Percentiles rank a stretch among this genome's conserved stretches.
Evolutionary conservation across 495 filamentous ascomycete species (phyloP).

Genomic region (Cercophora newfieldiana): DNA sequence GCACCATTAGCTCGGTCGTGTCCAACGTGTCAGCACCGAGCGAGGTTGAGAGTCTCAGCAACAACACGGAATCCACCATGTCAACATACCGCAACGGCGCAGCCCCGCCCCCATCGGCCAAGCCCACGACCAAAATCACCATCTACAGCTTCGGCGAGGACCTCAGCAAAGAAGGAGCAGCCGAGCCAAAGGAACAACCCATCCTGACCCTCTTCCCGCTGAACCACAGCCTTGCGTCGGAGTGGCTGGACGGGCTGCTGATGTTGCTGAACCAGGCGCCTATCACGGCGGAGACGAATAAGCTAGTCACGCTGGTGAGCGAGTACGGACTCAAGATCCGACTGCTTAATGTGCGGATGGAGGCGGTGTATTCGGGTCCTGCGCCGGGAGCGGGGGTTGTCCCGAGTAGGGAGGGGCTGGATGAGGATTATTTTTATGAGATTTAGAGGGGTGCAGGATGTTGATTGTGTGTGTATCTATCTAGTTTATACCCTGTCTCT

Average conservation of each 20-base stretch:
- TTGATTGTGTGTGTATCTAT: background rate
- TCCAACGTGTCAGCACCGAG: slow-evolving; percentile 76
- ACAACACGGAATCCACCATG: slow-evolving; percentile 28
- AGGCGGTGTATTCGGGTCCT: slow-evolving; percentile 63
- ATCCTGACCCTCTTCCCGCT: slow-evolving; percentile 81
- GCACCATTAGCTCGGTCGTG: slow-evolving; percentile 86
- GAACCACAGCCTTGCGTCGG: slow-evolving; percentile 80
- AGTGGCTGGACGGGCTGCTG: slow-evolving; percentile 94
- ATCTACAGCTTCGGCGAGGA: slow-evolving; percentile 70
- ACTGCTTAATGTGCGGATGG: slow-evolving; percentile 86
- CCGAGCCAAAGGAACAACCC: slow-evolving; percentile 50
- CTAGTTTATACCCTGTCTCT: background rate
- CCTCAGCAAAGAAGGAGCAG: slow-evolving; percentile 27
- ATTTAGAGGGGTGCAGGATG: slow-evolving; percentile 45
- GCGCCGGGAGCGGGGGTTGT: slow-evolving; percentile 51
- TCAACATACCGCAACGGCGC: slow-evolving; percentile 32
- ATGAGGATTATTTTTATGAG: slow-evolving; percentile 71
- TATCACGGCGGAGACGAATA: slow-evolving; percentile 93
- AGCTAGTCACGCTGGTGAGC: slow-evolving; percentile 77
- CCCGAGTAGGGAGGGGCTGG: slow-evolving; percentile 61
- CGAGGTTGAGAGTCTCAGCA: slow-evolving; percentile 44
- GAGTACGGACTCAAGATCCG: slow-evolving; percentile 93
- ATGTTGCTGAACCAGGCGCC: slow-evolving; percentile 95
- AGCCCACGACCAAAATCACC: slow-evolving; percentile 80
- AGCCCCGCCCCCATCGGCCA: slow-evolving; percentile 32